Evolutionary conservation across 768 basidiomycete genomes (phyloP).

Genomic region (Xerocomellus intermedius): DNA sequence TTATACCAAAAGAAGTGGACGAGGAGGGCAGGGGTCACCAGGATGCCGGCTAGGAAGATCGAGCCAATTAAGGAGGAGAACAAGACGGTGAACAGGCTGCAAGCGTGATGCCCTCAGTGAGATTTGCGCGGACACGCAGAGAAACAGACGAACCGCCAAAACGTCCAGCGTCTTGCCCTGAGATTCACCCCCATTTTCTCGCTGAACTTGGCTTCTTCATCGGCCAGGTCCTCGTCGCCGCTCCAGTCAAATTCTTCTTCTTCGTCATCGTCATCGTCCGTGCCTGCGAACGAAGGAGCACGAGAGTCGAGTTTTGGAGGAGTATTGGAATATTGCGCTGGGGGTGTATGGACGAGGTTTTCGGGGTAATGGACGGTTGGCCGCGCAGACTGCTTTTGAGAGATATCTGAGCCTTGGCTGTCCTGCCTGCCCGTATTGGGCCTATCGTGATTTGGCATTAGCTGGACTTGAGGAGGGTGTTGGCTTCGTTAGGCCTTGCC

Average conservation of each 20-base stretch:
- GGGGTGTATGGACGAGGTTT: slow-evolving; percentile 31
- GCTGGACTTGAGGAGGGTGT: slow-evolving; percentile 19
- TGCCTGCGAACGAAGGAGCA: slow-evolving; percentile 46
- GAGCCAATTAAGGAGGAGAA: slow-evolving; percentile 77
- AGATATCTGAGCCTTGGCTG: slow-evolving; percentile 13
- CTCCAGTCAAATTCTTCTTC: slow-evolving; percentile 72
- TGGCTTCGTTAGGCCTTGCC: slow-evolving; percentile 18
- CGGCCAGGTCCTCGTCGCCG: slow-evolving; percentile 71
- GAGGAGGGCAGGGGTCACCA: slow-evolving; percentile 61
- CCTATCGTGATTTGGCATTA: slow-evolving; percentile 19
- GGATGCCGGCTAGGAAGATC: slow-evolving; percentile 56
- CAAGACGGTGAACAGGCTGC: slow-evolving; percentile 58
- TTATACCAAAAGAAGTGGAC: slow-evolving; percentile 72
- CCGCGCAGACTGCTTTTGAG: slow-evolving; percentile 21
- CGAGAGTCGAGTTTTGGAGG: slow-evolving; percentile 36
- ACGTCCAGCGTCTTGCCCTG: slow-evolving; percentile 45
- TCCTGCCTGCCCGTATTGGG: slow-evolving; percentile 3
- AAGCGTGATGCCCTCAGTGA: background rate
- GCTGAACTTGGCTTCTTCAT: slow-evolving; percentile 67
- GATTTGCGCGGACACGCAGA: background rate
- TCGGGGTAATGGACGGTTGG: slow-evolving; percentile 57
- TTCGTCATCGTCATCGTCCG: slow-evolving; percentile 60
- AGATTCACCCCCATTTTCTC: slow-evolving; percentile 54
- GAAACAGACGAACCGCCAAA: slow-evolving; percentile 47
- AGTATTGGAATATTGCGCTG: slow-evolving; percentile 23